phyloP scores from a whole-genome alignment of 2,329 filamentous ascomycete genomes.

The Phoma sp. region DNA sequence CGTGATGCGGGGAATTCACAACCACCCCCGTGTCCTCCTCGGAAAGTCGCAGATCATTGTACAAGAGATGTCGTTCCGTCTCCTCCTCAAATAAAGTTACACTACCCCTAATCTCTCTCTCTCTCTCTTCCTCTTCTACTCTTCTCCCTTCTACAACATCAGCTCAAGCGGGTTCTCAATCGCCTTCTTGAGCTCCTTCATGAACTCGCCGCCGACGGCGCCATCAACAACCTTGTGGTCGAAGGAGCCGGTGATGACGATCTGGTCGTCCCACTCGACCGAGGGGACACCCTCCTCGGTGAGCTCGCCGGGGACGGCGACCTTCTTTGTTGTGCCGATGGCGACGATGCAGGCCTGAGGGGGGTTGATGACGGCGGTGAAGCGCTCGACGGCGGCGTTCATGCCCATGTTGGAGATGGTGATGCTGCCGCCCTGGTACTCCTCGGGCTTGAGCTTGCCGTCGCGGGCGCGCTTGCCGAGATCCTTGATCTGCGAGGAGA shows the following conservation, averaged over 20 bases:
- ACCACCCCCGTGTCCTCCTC: background rate
- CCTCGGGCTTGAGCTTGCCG: conserved; percentile 98
- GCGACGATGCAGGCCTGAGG: conserved; percentile 95
- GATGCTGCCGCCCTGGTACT: conserved; percentile 98
- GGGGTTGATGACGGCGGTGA: conserved; percentile 99
- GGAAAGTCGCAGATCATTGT: conserved; percentile 36
- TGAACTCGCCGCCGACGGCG: conserved; percentile 94
- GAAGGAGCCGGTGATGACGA: conserved; percentile 91
- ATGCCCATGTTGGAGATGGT: conserved; percentile 99
- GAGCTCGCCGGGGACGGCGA: conserved; percentile 80
- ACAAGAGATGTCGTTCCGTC: conserved; percentile 29
- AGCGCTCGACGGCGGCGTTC: conserved; percentile 94
- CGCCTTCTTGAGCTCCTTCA: conserved; percentile 95
- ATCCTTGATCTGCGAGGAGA: conserved; percentile 91
- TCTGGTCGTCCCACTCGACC: conserved; percentile 96
- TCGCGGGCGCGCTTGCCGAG: conserved; percentile 95
- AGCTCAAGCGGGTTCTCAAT: conserved; percentile 97
- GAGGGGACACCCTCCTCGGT: conserved; percentile 74
- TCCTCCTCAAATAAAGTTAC: conserved; percentile 4
- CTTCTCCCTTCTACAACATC: conserved; percentile 67
- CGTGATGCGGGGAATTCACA: too few relatives aligned
- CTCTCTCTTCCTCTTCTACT: background rate
- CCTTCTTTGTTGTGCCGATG: conserved; percentile 94
- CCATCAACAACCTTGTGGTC: conserved; percentile 99
- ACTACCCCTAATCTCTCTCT: background rate